Conservation (phyloP, 768 basidiomycete species). For the Podaxis sp. region DNA sequence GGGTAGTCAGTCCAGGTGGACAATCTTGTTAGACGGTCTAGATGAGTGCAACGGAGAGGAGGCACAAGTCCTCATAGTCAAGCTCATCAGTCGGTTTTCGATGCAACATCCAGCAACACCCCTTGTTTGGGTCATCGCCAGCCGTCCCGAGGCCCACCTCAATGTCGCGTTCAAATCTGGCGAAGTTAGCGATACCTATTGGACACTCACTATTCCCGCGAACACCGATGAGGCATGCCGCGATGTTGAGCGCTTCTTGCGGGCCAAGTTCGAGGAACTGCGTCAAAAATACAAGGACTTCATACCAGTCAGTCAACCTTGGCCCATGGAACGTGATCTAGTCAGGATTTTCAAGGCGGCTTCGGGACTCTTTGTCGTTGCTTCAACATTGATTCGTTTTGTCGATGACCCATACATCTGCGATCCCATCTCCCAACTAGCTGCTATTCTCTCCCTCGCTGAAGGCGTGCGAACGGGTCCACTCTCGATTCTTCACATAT, state of each 20-base stretch:
- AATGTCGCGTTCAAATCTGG: background rate
- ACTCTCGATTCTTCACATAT: background rate
- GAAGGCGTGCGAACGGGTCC: background rate
- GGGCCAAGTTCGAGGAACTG: background rate
- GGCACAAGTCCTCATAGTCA: too few species aligned
- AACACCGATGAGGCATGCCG: background rate
- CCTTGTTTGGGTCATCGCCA: constrained; percentile 1
- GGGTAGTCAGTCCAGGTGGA: background rate
- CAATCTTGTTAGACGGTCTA: background rate
- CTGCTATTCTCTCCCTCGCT: background rate
- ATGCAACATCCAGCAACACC: background rate
- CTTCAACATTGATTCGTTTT: background rate
- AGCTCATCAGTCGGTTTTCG: background rate
- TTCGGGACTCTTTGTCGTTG: background rate
- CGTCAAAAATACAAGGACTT: background rate
- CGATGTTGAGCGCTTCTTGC: background rate
- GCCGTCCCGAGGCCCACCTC: constrained; percentile 5
- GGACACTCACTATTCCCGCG: background rate
- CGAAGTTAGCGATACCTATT: background rate
- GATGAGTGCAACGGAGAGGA: background rate
- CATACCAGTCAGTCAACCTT: background rate
- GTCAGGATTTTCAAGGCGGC: background rate
- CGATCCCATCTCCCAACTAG: constrained; percentile 1
- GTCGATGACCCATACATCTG: background rate
- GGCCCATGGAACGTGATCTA: background rate